Evolutionary conservation across 352 stramenopile genomes (phyloP).

Genomic region (Phytophthora cryptogea): DNA sequence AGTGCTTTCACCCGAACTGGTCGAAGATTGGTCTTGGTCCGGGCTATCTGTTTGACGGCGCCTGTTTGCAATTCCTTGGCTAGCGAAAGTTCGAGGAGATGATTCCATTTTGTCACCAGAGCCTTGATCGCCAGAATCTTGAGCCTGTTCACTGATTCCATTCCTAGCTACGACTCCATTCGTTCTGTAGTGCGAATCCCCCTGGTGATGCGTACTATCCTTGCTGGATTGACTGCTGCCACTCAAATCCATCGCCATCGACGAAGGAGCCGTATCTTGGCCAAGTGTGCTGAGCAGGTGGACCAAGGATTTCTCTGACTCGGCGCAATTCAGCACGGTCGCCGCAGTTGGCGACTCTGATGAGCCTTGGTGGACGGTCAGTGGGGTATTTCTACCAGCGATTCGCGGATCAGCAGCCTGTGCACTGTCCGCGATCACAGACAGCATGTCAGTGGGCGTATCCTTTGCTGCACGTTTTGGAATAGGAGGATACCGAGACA

Average conservation of each 20-base stretch:
- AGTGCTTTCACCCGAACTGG: slow-evolving; percentile 18
- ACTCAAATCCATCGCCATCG: slow-evolving; percentile 21
- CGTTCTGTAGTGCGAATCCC: slow-evolving; percentile 3
- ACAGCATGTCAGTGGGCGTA: slow-evolving; percentile 14
- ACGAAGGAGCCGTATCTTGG: slow-evolving; percentile 36
- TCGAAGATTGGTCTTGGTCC: slow-evolving; percentile 26
- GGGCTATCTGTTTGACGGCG: slow-evolving; percentile 9
- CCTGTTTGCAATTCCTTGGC: slow-evolving; percentile 10
- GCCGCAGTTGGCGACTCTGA: slow-evolving; percentile 54
- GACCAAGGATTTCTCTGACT: slow-evolving; percentile 76
- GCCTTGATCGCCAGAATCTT: slow-evolving; percentile 7
- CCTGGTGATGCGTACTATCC: slow-evolving; percentile 6
- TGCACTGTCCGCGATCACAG: slow-evolving; percentile 18
- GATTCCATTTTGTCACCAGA: slow-evolving; percentile 13
- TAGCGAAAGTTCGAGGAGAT: slow-evolving; percentile 1
- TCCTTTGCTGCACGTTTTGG: slow-evolving; percentile 69
- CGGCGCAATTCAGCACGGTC: slow-evolving; percentile 64
- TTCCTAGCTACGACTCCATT: slow-evolving; percentile 24
- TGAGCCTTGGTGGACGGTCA: slow-evolving; percentile 17
- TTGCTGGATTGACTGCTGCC: slow-evolving; percentile 16
- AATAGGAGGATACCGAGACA: slow-evolving; percentile 8
- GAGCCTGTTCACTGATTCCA: slow-evolving; percentile 3
- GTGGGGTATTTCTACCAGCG: slow-evolving; percentile 10
- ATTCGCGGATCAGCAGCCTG: slow-evolving; percentile 11
- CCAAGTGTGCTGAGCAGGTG: slow-evolving; percentile 64